Evolutionary conservation across 2,329 filamentous ascomycete genomes (phyloP).

Genomic region (Neoarthrinium moseri): DNA sequence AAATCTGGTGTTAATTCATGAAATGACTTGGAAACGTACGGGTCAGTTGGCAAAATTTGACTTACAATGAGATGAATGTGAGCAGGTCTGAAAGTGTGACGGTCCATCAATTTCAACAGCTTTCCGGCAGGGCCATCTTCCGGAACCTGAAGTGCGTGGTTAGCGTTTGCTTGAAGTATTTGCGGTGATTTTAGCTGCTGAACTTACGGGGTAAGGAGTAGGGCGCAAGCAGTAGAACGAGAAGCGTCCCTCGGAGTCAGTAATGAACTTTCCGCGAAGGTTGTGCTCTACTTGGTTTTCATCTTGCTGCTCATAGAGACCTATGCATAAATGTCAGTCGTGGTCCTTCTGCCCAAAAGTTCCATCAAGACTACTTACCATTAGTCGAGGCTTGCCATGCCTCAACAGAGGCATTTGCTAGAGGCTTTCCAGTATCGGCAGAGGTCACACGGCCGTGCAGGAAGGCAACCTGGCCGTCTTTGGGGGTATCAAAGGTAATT

Average conservation of each 20-base stretch:
- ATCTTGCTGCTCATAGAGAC: conserved; percentile 13
- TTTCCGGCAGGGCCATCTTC: conserved; percentile 25
- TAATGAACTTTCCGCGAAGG: conserved; percentile 6
- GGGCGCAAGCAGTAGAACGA: conserved; percentile 7
- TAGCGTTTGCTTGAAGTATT: too few species aligned
- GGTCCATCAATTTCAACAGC: conserved; percentile 31
- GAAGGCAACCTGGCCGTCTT: conserved; percentile 41
- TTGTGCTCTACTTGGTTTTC: conserved; percentile 2
- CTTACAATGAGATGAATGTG: conserved; percentile 37
- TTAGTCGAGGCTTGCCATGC: conserved; percentile 65
- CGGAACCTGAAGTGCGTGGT: background rate
- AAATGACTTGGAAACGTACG: too few species aligned
- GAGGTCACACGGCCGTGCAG: conserved; percentile 47
- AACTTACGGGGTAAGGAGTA: conserved; percentile 4
- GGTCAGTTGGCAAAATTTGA: background rate
- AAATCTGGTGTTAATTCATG: too few species aligned
- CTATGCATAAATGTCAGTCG: background rate
- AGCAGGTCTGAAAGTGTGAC: conserved; percentile 35
- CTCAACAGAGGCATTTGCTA: conserved; percentile 55
- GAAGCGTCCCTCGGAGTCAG: conserved; percentile 2
- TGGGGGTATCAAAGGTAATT: conserved; percentile 44
- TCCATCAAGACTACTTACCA: conserved; percentile 3
- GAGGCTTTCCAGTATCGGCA: conserved; percentile 49
- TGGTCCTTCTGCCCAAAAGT: background rate
- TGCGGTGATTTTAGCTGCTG: too few species aligned